Evolutionary conservation across 169 alveolate species (phyloP).

Genomic region (Plasmodium gonderi): DNA sequence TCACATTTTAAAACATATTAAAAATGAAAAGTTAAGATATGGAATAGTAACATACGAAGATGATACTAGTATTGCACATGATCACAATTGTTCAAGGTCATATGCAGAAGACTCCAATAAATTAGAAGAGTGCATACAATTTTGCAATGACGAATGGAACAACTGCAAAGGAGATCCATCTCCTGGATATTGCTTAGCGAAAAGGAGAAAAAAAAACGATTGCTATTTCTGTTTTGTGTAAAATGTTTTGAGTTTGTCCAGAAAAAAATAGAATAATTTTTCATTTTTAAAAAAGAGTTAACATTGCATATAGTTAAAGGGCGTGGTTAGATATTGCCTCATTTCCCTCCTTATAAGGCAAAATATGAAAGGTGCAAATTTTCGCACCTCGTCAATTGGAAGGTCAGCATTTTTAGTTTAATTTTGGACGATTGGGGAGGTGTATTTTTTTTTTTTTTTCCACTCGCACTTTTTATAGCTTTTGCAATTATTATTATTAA

Average conservation of each 20-base stretch:
- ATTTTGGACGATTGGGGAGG: too few relatives aligned
- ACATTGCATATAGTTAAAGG: too few relatives aligned
- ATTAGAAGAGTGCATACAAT: background rate
- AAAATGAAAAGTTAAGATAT: background rate
- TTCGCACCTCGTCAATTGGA: too few relatives aligned
- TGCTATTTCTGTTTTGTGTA: background rate
- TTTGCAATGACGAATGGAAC: background rate
- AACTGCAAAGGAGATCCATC: background rate
- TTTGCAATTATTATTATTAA: too few relatives aligned
- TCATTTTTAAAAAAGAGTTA: too few relatives aligned
- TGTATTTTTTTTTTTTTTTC: too few relatives aligned
- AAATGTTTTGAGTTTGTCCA: background rate
- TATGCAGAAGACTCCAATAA: background rate
- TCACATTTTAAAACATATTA: slow-evolving; percentile 8
- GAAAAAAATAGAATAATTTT: background rate
- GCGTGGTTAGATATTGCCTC: too few relatives aligned
- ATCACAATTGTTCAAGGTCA: slow-evolving; percentile 2
- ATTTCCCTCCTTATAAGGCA: too few relatives aligned
- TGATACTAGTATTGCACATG: background rate
- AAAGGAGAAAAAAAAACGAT: background rate
- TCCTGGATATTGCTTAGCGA: background rate
- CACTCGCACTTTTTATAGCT: too few relatives aligned
- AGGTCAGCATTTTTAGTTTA: too few relatives aligned
- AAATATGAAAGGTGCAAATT: too few relatives aligned
- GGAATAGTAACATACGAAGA: slow-evolving; percentile 5